These are phyloP conservation scores for Pyrus communis DNA, from an alignment of 306 rosid species.

Conservation along the genomic window DNA sequence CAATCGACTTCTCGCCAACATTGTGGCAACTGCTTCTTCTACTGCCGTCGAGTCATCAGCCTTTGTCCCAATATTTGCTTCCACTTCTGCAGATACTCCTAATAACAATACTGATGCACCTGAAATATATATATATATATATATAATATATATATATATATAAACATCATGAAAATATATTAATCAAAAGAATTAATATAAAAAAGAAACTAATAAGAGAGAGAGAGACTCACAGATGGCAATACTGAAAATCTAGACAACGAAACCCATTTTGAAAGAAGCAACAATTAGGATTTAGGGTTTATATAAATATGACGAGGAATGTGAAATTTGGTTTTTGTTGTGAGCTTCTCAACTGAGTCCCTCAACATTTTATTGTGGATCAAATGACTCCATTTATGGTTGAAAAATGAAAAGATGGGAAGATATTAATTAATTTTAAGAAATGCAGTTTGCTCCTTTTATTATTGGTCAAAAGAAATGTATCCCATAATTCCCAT, in stretches of 20 bases:
- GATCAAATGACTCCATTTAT: not conserved
- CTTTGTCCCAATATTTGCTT: no score
- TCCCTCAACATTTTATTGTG: not conserved
- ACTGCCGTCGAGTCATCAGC: not conserved
- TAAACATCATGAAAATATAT: no score
- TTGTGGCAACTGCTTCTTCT: not conserved
- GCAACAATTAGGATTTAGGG: not conserved
- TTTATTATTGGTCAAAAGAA: no score
- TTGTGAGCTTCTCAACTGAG: not conserved
- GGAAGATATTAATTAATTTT: not conserved
- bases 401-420: not conserved
- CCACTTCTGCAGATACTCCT: no score
- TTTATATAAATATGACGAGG: no score
- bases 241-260: not conserved
- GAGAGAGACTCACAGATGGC: not conserved
- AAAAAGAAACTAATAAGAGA: not conserved
- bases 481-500: no score
- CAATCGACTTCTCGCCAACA: not conserved
- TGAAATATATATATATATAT: no score
- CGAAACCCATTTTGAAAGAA: not conserved
- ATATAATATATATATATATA: no score
- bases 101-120: no score
- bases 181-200: no score
- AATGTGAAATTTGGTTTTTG: not conserved
- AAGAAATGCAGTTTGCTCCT: no score